Conservation (phyloP, 2,329 filamentous ascomycete genomes). For the Penicillium thymicola region DNA sequence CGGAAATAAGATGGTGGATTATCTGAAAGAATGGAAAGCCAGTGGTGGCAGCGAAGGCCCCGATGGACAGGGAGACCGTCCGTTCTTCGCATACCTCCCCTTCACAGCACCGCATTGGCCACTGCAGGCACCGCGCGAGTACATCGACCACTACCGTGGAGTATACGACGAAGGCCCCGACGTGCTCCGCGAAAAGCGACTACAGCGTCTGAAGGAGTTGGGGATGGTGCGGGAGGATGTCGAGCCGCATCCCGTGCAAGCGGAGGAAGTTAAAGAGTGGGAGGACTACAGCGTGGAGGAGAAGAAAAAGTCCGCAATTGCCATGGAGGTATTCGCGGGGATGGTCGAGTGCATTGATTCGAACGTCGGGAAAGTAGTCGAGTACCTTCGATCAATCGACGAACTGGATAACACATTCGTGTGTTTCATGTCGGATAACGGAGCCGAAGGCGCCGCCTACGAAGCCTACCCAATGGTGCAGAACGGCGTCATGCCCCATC, state of each 20-base stretch:
- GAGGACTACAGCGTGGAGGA: constrained; percentile 37
- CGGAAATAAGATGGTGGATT: constrained; percentile 52
- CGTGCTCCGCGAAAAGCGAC: constrained; percentile 51
- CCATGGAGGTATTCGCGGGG: constrained; percentile 62
- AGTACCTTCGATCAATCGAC: constrained; percentile 54
- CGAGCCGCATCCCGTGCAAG: constrained; percentile 36
- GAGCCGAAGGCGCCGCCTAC: constrained; percentile 58
- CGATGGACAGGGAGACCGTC: constrained; percentile 31
- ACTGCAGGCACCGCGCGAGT: constrained; percentile 56
- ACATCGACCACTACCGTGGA: constrained; percentile 56
- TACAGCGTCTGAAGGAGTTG: constrained; percentile 55
- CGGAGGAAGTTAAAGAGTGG: constrained; percentile 46
- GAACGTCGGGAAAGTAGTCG: constrained; percentile 58
- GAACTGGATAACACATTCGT: constrained; percentile 64
- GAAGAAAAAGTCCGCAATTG: constrained; percentile 43
- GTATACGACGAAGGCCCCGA: constrained; percentile 61
- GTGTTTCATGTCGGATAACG: constrained; percentile 63
- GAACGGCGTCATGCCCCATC: constrained; percentile 52
- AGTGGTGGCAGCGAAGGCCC: constrained; percentile 22
- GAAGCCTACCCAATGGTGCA: constrained; percentile 58
- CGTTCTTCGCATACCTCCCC: constrained; percentile 60
- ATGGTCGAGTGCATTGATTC: constrained; percentile 63
- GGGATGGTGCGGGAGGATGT: constrained; percentile 54
- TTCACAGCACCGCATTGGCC: constrained; percentile 65
- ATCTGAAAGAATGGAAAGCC: constrained; percentile 50